phyloP scores from a whole-genome alignment of 2,329 filamentous ascomycete genomes.

The Aspergillus versicolor region DNA sequence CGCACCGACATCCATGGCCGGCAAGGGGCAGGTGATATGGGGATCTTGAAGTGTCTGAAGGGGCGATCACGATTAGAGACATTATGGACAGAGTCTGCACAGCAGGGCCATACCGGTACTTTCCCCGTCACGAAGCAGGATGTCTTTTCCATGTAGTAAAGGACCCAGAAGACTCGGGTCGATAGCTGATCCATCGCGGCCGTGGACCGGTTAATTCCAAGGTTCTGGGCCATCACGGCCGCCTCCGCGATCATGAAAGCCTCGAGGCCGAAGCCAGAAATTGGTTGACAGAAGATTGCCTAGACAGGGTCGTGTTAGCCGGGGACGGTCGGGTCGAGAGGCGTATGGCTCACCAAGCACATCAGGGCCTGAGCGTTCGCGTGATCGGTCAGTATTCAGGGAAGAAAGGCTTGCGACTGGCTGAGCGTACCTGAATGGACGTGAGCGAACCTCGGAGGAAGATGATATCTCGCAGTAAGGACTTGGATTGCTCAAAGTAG shows the following conservation, averaged over 20 bases:
- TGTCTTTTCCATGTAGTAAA: constrained; percentile 43
- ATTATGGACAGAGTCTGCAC: not conserved
- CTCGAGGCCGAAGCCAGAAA: constrained; percentile 38
- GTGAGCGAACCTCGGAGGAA: not conserved
- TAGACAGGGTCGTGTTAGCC: constrained; percentile 8
- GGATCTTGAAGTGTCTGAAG: constrained; percentile 34
- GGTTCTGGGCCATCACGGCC: constrained; percentile 33
- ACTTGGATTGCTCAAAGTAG: constrained; percentile 14
- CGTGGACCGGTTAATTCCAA: constrained; percentile 30
- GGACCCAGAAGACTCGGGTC: constrained; percentile 40
- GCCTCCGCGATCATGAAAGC: constrained; percentile 34
- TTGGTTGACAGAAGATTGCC: constrained; percentile 38
- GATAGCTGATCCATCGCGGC: constrained; percentile 13
- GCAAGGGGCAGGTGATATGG: constrained; percentile 39
- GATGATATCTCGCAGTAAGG: constrained; percentile 22
- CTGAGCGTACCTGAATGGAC: not conserved
- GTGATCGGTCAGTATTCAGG: not conserved
- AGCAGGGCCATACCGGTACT: constrained; percentile 30
- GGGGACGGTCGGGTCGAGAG: not conserved
- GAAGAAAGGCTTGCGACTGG: not conserved
- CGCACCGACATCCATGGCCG: constrained; percentile 30
- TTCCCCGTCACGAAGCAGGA: constrained; percentile 30
- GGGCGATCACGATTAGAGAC: not conserved
- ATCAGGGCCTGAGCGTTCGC: not conserved
- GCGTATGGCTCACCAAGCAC: not conserved